phyloP scores from a whole-genome alignment of 345 rosid species.

The Clarkia xantiana region DNA sequence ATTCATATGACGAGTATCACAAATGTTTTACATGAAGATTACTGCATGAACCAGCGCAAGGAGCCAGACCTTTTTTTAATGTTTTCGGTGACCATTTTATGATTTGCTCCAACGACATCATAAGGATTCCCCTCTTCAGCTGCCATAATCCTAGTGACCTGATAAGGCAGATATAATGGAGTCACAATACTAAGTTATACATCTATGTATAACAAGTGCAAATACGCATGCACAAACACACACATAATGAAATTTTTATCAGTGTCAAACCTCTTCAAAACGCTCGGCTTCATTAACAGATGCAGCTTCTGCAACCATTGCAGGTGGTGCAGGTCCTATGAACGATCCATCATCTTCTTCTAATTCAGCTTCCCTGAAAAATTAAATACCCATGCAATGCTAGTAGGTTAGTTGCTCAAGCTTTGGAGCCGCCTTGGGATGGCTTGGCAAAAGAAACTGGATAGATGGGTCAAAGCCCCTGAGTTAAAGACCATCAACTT shows the following conservation, averaged over 20 bases:
- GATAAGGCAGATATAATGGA: constrained; percentile 9
- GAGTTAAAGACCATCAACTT: too few relatives aligned
- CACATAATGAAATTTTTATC: not conserved
- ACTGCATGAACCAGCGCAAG: not conserved
- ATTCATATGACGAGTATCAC: not conserved
- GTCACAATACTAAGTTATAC: not conserved
- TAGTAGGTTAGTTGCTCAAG: too few relatives aligned
- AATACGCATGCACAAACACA: not conserved
- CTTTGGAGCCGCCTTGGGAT: too few relatives aligned
- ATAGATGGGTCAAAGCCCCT: too few relatives aligned
- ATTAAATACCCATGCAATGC: too few relatives aligned
- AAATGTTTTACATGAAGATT: not conserved
- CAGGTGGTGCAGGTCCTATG: constrained; percentile 86
- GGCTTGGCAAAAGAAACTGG: too few relatives aligned
- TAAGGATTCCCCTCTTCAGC: constrained; percentile 58
- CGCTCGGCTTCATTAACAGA: constrained; percentile 90
- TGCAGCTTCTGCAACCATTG: constrained; percentile 82
- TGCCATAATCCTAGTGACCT: constrained; percentile 86
- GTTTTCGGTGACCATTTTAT: constrained; percentile 51
- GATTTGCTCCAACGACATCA: constrained; percentile 66
- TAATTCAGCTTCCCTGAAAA: constrained; percentile 64
- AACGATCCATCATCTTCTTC: constrained; percentile 69
- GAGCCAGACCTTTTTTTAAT: constrained; percentile 69
- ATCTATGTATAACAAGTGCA: not conserved
- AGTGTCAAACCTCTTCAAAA: constrained; percentile 64